Evolutionary conservation across 2,329 filamentous ascomycete genomes (phyloP), one percentile per base, ranked within the genome.

Genomic region (Alternaria atra): DNA sequence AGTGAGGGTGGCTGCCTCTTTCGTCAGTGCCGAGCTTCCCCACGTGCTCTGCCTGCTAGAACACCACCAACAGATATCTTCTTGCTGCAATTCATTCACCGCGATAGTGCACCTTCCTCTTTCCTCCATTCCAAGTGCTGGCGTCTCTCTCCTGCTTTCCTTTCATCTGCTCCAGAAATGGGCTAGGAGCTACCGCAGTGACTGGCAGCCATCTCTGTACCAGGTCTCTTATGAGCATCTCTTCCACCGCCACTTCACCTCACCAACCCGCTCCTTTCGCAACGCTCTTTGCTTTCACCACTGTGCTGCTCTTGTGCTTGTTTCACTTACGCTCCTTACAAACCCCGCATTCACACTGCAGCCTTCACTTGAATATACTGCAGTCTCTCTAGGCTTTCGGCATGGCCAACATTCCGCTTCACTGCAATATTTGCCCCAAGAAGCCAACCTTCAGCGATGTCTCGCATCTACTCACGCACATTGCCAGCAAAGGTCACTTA

Each of bases 401-500:
- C 78, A 74, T 78, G 60, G 65, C 70, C 66, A 69, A 71, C 68
- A 89, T 93, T 60, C 88, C 91, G 58, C 87, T 97, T 50, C 81
- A 88, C 69, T 98, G 94, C 86, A 89, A 85, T 73, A 90, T 97
- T 68, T 98, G 94, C 77, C 90, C 91, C 35, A 92, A 90, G 68
- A 86, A 86, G 62, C 92, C 92, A 39, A 86, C 81, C 30, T 97
- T 97, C 80, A 97, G 93, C 57, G 94, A 98, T 79, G 84, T 93
- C 44, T 97, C 94, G 34, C 94, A 97, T 78, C 84, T 97, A 37
- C 87, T 98, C 74, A 98, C 94, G 12, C 94, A 98, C 75, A 88
- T 97, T 64, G 89, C 91, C 61, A 97, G 94, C 66, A 97, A 97
- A 77, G 91, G 91, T n/a, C 94, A 98, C 77, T 83, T 97, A 34